Base-by-base conservation (phyloP, 371 early-diverging fungal genomes). In the Paraphysoderma sedebokerense region DNA sequence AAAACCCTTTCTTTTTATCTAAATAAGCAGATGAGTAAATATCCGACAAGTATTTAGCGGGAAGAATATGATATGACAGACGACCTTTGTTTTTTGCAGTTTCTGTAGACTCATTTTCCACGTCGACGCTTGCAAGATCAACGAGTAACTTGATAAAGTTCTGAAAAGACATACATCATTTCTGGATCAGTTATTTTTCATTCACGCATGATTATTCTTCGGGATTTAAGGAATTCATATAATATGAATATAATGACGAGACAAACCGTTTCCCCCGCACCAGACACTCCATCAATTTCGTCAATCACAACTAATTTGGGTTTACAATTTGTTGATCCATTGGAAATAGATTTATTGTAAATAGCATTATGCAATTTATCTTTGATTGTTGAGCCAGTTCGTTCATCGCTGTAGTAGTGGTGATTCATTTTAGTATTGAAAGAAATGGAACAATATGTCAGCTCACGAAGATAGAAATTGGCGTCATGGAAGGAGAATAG, bases 211-310 rank as follows among this genome's bases (percentile, higher is more conserved):
- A 23, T 15, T 26, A n/a, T 28, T 31, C 3, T 26, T 24, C 27
- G 20, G 33, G 15, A 37, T 2, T 31, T 20, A 34, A 49, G 12
- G 27, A 9, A 19, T n/a, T 27, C 30, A 3, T 7, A 29, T 26
- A 30, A 30, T 46, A 36, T 20, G 38, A 28, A 19, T 31, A 41
- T 9, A 5, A 41, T 38, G 45, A 68, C n/a, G n/a, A n/a, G n/a
- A n/a, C n/a, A n/a, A 15, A 6, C 39, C 20, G 9, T 2, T 13
- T 73, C 78, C 5, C 82, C 80, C 22, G 70, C 68, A 32, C 77
- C 70, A 2, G 68, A 58, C 0, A 79, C 93, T 33, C 98, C 98
- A 62, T 97, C 98, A 52, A 97, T 88, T 62, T 95, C 98, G 60
- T 97, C 98, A 52, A 97, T 85, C 31, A 97, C 74, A 20, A 95